These are phyloP conservation scores for Myxozyma kluyveri DNA, from an alignment of 805 yeast species.

Conservation along the genomic window DNA sequence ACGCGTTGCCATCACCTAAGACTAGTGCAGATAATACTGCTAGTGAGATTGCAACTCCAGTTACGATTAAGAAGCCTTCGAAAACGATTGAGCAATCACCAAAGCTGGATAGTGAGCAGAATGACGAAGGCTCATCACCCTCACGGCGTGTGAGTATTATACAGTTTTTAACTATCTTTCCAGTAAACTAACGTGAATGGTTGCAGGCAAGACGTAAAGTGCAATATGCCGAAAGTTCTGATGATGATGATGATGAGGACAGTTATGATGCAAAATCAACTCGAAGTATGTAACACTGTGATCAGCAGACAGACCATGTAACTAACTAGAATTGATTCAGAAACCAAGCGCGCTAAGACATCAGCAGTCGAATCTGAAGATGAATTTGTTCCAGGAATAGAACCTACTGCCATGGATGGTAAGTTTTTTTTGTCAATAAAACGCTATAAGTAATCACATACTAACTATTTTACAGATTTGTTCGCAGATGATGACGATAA, in stretches of 20 bases:
- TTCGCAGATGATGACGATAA: conserved; percentile 33
- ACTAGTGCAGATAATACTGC: not conserved
- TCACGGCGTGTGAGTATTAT: conserved; percentile 15
- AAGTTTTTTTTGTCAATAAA: conserved; percentile 1
- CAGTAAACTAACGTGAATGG: not conserved
- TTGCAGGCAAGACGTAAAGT: conserved; percentile 17
- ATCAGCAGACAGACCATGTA: not conserved
- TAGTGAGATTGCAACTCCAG: conserved; percentile 1
- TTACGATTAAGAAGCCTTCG: not conserved
- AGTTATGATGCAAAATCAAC: conserved; percentile 18
- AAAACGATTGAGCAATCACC: not conserved
- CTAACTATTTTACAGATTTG: not conserved
- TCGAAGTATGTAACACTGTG: not conserved
- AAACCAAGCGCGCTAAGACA: conserved; percentile 24
- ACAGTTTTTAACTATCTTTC: not conserved
- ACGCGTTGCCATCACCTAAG: conserved; percentile 18
- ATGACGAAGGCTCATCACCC: conserved; percentile 11
- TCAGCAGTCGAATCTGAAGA: conserved; percentile 35
- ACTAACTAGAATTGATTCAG: conserved; percentile 5
- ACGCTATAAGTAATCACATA: not conserved
- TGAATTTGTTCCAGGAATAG: conserved; percentile 40
- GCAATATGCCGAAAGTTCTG: conserved; percentile 22
- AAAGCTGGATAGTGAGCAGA: not conserved
- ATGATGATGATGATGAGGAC: conserved; percentile 29
- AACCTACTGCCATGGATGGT: not conserved